Evolutionary conservation across 345 rosid species (phyloP).

Genomic region (Arabis hirsuta): DNA sequence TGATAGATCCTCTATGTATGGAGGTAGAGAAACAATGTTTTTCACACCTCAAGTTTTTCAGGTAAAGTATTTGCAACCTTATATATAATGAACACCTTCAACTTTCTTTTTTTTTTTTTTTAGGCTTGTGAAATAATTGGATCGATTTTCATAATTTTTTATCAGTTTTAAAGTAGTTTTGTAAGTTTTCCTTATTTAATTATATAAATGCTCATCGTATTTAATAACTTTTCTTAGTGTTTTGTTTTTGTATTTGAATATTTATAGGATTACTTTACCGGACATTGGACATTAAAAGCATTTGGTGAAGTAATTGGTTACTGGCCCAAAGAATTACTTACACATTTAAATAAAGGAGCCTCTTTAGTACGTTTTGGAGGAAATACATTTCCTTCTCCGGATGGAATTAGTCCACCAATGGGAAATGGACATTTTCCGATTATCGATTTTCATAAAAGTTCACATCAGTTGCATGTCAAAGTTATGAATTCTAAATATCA

Average conservation of each 20-base stretch:
- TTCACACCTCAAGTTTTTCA: constrained; percentile 6
- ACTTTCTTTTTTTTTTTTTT: not conserved
- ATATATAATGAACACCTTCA: too few relatives aligned
- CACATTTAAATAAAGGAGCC: constrained; percentile 23
- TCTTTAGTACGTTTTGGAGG: constrained; percentile 31
- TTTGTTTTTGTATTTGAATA: not conserved
- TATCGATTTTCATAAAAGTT: not conserved
- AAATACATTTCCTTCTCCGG: constrained; percentile 9
- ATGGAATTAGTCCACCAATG: constrained; percentile 36
- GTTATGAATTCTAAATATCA: not conserved
- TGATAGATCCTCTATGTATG: constrained; percentile 10
- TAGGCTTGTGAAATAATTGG: too few relatives aligned
- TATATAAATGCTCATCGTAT: too few relatives aligned
- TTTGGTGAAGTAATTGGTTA: constrained; percentile 19
- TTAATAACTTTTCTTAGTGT: too few relatives aligned
- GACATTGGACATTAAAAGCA: constrained; percentile 11
- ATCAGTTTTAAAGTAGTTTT: too few relatives aligned
- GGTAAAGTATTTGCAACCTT: not conserved
- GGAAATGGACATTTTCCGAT: constrained; percentile 30
- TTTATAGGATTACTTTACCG: not conserved
- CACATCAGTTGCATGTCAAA: not conserved
- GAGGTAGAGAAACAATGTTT: not conserved
- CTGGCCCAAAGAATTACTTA: constrained; percentile 33
- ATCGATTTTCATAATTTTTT: too few relatives aligned
- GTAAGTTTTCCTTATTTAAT: too few relatives aligned